A percentile compares a stretch with the other conserved stretches of the same genome.
These are phyloP conservation scores for Alloteropsis semialata DNA, from an alignment of 176 grass and related monocot genomes.

Conservation along the genomic window DNA sequence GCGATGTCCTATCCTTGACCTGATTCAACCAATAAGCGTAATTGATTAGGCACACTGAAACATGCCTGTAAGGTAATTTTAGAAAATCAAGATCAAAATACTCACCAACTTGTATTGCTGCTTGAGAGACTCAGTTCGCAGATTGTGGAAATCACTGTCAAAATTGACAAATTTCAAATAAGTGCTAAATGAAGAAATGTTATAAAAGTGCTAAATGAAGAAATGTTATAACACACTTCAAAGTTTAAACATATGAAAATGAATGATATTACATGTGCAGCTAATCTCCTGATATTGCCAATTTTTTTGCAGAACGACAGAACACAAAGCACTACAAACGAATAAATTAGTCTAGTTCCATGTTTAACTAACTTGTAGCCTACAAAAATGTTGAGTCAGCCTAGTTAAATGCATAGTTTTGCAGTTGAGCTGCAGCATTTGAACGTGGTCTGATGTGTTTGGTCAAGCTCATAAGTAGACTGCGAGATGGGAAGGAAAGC, in stretches of 20 bases:
- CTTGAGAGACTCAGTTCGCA: constrained; percentile 77
- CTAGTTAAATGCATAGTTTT: constrained; percentile 12
- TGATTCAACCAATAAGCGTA: constrained; percentile 34
- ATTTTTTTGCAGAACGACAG: background rate
- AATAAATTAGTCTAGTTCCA: background rate
- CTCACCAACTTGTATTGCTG: constrained; percentile 86
- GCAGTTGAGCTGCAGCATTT: background rate
- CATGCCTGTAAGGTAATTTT: background rate
- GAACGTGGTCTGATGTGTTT: background rate
- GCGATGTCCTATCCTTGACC: constrained; percentile 77
- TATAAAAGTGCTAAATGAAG: background rate
- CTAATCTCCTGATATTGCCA: background rate
- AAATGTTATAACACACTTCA: background rate
- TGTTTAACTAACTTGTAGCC: background rate
- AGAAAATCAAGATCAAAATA: background rate
- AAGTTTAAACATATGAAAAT: constrained; percentile 5
- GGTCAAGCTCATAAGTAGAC: background rate
- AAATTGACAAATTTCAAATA: constrained; percentile 28
- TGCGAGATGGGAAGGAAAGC: background rate
- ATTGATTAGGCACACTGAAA: constrained; percentile 21
- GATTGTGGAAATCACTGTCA: constrained; percentile 84
- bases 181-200: background rate
- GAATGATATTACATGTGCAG: background rate
- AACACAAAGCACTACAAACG: background rate
- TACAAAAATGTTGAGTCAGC: background rate